A percentile compares a stretch with the other conserved stretches of the same genome.
Conservation (phyloP, 257 asterid species). For the Fraxinus excelsior region DNA sequence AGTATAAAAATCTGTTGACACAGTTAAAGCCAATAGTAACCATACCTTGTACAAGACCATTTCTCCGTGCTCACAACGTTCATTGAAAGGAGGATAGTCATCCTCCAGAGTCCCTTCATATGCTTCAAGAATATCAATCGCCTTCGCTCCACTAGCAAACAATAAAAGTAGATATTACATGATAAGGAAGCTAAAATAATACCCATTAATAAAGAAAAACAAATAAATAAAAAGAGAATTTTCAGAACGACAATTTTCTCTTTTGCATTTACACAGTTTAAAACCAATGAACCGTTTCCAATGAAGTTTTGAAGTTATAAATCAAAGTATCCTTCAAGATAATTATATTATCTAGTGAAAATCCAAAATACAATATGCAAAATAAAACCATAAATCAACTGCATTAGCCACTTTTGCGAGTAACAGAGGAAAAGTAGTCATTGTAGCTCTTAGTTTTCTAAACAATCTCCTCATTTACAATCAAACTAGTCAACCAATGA, state of each 20-base stretch:
- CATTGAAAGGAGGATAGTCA: constrained; percentile 95
- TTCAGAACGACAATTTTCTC: background rate
- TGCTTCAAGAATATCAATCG: constrained; percentile 95
- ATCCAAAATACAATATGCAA: background rate
- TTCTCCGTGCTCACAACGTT: constrained; percentile 95
- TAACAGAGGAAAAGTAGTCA: background rate
- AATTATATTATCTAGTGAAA: background rate
- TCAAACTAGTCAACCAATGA: background rate
- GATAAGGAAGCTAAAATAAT: background rate
- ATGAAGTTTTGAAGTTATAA: background rate
- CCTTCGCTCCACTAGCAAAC: constrained; percentile 77
- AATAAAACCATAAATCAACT: background rate
- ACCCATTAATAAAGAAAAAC: background rate
- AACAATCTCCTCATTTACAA: background rate
- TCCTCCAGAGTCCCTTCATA: constrained; percentile 99
- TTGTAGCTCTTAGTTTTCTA: background rate
- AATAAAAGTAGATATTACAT: constrained; percentile 21
- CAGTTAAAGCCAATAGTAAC: background rate
- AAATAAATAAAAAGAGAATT: background rate
- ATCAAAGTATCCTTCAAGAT: background rate
- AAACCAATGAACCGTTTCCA: background rate
- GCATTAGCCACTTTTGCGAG: background rate
- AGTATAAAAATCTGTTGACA: constrained; percentile 13
- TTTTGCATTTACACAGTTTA: background rate
- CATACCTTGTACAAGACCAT: constrained; percentile 97